Evolutionary conservation across 202 grass and related monocot genomes (phyloP).

Genomic region (Cymbopogon flexuosus): DNA sequence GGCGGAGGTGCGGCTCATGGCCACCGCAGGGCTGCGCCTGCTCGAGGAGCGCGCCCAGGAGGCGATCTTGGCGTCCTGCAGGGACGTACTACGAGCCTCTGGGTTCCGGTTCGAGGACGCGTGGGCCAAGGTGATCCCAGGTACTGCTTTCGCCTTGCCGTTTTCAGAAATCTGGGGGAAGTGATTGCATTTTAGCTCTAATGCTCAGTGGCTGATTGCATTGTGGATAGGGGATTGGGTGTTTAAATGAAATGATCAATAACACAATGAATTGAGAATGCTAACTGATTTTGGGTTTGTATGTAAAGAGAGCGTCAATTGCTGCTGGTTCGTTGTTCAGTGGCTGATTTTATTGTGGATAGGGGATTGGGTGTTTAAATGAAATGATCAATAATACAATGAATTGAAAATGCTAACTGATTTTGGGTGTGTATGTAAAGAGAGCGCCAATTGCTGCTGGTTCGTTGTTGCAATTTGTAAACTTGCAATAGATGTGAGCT

Average conservation of each 20-base stretch:
- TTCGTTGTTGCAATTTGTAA: not conserved
- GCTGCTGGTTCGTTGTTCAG: too few species aligned
- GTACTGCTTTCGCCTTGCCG: conserved; percentile 28
- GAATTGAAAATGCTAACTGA: too few species aligned
- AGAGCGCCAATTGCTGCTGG: not conserved
- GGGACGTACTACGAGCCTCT: conserved; percentile 49
- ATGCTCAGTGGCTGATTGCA: not conserved
- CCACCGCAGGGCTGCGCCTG: conserved; percentile 76
- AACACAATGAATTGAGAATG: not conserved
- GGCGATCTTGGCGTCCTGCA: conserved; percentile 67
- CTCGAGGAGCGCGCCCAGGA: conserved; percentile 45
- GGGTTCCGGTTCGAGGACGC: conserved; percentile 67
- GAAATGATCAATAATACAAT: too few species aligned
- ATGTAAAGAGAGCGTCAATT: not conserved
- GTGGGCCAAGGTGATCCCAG: conserved; percentile 82
- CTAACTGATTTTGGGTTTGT: not conserved
- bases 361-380: too few species aligned
- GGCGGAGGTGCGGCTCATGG: conserved; percentile 74
- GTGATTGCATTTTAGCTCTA: not conserved
- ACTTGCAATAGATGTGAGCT: not conserved
- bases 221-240: not conserved
- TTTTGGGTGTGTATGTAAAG: not conserved
- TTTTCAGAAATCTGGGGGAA: not conserved
- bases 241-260: conserved; percentile 6
- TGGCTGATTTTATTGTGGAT: too few species aligned